phyloP scores from a whole-genome alignment of 2,329 filamentous ascomycete species.

The Polychaeton citri region DNA sequence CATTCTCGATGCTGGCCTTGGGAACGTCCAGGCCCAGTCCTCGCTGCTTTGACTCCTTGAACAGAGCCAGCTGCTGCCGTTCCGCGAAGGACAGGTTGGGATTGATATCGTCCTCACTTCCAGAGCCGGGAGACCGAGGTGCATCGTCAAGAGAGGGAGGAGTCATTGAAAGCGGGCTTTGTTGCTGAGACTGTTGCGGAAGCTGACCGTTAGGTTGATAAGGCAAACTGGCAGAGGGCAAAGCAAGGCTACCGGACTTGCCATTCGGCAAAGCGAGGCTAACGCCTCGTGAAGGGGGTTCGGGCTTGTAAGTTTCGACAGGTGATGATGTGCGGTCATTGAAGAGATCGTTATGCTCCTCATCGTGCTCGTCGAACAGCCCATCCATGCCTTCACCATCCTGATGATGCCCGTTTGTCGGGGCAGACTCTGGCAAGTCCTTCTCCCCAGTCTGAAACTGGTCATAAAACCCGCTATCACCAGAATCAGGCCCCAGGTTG shows the following conservation, averaged over 20 bases:
- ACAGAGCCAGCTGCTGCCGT: conserved; percentile 16
- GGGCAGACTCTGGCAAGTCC: conserved; percentile 4
- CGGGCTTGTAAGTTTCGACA: conserved; percentile 12
- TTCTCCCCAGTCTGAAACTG: conserved; percentile 1
- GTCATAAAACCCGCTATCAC: not conserved
- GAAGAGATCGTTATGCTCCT: conserved; percentile 24
- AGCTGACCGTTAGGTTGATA: conserved; percentile 2
- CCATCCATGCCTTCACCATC: conserved; percentile 34
- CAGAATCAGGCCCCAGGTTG: conserved; percentile 2
- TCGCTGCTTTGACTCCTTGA: conserved; percentile 13
- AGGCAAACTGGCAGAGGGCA: conserved; percentile 10
- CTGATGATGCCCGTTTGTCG: conserved; percentile 11
- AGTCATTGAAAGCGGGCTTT: conserved; percentile 12
- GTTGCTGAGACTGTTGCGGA: conserved; percentile 4
- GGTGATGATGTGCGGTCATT: conserved; percentile 21
- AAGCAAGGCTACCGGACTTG: conserved; percentile 14
- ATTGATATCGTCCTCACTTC: conserved; percentile 14
- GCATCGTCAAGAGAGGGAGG: conserved; percentile 12
- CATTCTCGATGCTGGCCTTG: conserved; percentile 39
- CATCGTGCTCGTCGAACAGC: conserved; percentile 51
- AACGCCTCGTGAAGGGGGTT: conserved; percentile 9
- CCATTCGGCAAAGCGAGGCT: conserved; percentile 17
- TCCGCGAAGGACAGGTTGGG: not conserved
- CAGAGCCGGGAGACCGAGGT: conserved; percentile 10
- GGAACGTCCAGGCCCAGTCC: conserved; percentile 13